Evolutionary conservation across 1,284 basidiomycete genomes (phyloP), one percentile per base, ranked within the genome.

Genomic region (Irpex sp.): DNA sequence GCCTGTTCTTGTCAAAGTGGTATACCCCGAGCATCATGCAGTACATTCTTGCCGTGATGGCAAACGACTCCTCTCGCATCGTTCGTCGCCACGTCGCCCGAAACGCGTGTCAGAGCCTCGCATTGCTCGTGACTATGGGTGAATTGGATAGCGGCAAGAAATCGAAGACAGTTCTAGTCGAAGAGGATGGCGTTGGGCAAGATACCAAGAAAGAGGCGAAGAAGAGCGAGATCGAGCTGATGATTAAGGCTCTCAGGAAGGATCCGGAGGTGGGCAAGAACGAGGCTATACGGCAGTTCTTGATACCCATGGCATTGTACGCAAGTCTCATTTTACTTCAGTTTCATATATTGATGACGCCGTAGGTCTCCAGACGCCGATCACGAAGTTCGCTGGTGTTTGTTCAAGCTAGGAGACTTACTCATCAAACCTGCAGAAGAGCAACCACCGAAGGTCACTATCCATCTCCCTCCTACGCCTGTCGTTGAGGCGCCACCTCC

Each of bases 351-450:
- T 46, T 64, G 65, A 63, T 39, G 58, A 61, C 43, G 63, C 55
- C 58, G 1, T 67, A 94, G 92, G 46, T 83, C 87, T 26, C 81
- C 88, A 0, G 83, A 88, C 58, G 83, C 87, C 55, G 96, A 98
- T 73, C 81, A 89, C 67, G 93, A 97, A 77, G 91, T 96, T 54
- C 89, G 95, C 43, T 93, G 94, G 85, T 93, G 92, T 65, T 78
- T 98, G 57, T 81, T 99, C 69, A 98, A 98, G 77, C 80, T 98
- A 8, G 94, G 93, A 9, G 97, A 98, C 71, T 81, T 98, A 26
- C 85, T 97, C 57, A 91, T 97, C 67, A 87, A 89, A 58, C 90
- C 93, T 19, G 78, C 85, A 3, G 87, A 93, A 61, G 95, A 97
- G 75, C 84, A 88, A 3, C 80, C 90, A n/a, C 95, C 94, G 0